Percentiles rank a stretch among this genome's conserved stretches.
Conservation (phyloP, 2,329 filamentous ascomycete species). For the Rhynchosporium secalis region DNA sequence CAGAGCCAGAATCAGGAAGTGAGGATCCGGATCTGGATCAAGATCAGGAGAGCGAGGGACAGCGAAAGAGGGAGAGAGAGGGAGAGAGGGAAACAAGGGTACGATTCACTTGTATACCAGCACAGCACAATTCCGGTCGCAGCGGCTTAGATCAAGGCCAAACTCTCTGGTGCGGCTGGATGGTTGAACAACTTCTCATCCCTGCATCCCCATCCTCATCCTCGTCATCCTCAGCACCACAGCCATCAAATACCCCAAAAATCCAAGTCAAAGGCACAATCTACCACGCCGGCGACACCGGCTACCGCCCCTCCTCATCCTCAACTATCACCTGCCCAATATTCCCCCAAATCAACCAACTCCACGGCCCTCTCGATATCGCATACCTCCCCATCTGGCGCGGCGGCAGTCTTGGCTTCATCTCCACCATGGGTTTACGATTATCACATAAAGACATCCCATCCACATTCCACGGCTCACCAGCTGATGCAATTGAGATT, state of each 20-base stretch:
- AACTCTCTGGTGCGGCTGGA: conserved; percentile 88
- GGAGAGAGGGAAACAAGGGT: conserved; percentile 6
- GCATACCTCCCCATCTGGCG: conserved; percentile 84
- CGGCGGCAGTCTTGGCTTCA: conserved; percentile 30
- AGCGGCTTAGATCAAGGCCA: conserved; percentile 63
- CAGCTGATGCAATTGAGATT: conserved; percentile 29
- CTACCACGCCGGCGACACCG: conserved; percentile 72
- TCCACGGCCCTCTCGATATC: conserved; percentile 81
- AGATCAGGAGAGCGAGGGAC: no score
- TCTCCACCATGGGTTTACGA: conserved; percentile 28
- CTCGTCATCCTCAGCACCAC: conserved; percentile 37
- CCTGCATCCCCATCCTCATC: conserved; percentile 45
- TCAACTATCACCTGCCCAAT: conserved; percentile 78
- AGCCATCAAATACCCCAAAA: no score
- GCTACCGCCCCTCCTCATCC: conserved; percentile 57
- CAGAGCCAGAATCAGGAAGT: conserved; percentile 57
- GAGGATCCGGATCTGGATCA: conserved; percentile 43
- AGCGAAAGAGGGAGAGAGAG: no score
- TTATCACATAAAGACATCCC: conserved; percentile 30
- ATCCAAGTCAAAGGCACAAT: conserved; percentile 78
- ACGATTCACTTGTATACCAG: conserved; percentile 66
- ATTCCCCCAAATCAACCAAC: conserved; percentile 79
- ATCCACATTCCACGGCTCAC: conserved; percentile 26
- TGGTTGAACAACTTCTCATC: conserved; percentile 49
- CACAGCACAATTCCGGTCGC: conserved; percentile 76